Conservation (phyloP, 768 basidiomycete genomes). For the Tubosaeta sp. region DNA sequence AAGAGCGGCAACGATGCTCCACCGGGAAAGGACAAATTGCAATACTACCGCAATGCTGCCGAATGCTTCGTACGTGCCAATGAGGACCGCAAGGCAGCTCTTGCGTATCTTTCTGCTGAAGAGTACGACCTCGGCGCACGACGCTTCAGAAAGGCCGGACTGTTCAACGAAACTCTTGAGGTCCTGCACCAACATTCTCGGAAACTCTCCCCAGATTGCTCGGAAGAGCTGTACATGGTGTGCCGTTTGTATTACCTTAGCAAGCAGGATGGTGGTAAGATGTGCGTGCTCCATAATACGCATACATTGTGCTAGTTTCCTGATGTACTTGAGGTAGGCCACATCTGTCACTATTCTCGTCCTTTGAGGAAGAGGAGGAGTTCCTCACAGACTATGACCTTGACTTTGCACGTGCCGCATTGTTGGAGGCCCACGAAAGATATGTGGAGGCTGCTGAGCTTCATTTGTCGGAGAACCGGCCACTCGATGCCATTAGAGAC, state of each 20-base stretch:
- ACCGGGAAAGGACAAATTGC: constrained; percentile 22
- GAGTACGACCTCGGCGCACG: constrained; percentile 43
- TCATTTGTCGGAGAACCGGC: constrained; percentile 45
- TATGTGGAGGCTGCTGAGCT: constrained; percentile 49
- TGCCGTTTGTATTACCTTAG: constrained; percentile 46
- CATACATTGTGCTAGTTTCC: background rate
- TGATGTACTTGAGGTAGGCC: constrained; percentile 31
- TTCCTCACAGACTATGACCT: constrained; percentile 54
- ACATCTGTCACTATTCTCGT: constrained; percentile 45
- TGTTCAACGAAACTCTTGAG: constrained; percentile 50
- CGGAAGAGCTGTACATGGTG: constrained; percentile 36
- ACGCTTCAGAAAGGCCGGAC: constrained; percentile 43
- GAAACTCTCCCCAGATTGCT: constrained; percentile 31
- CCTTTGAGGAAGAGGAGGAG: constrained; percentile 48
- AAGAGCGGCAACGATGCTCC: constrained; percentile 34
- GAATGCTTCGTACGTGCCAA: constrained; percentile 43
- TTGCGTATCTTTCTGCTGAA: constrained; percentile 37
- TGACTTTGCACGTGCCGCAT: constrained; percentile 41
- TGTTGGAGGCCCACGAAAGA: constrained; percentile 42
- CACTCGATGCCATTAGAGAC: constrained; percentile 43
- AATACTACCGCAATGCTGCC: constrained; percentile 42
- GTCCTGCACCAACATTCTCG: constrained; percentile 37
- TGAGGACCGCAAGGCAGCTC: constrained; percentile 41
- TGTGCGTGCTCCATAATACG: constrained; percentile 5
- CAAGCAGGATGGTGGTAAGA: constrained; percentile 17